Base-by-base conservation (phyloP, 2,329 filamentous ascomycete species). In the Fusarium protoensiforme region DNA sequence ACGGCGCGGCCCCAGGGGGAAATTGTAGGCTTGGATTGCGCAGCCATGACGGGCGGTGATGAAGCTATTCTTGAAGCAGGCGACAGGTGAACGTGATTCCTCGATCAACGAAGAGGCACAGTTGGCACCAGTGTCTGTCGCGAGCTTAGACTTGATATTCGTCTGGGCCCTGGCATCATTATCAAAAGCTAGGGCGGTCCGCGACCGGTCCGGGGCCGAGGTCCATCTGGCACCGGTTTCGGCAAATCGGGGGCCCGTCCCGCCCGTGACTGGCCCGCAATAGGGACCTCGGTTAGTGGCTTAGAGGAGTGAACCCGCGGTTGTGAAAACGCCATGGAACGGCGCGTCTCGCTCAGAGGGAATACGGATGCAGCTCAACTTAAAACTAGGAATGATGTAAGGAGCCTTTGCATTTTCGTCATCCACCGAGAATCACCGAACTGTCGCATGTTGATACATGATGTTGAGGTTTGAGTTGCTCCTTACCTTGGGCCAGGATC, bases 1-100 rank as follows among this genome's bases (percentile, higher is more conserved):
- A 98, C 91, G 63, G 96, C 96, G 80, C 92, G 92, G 63, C 95
- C 96, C 96, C 96, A 98, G 63, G 96, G 94, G 46, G 96, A 95
- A 68, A 98, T 90, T 75, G 87, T 86, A 72, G 91, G 87, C 83
- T 95, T 96, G 41, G 89, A 90, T 78, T 88, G 88, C 61, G 81
- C 86, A 66, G 84, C 83, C 89, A 90, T 90, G 68, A 61, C 56
- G 59, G 56, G 63, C 11, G n/a, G 24, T 31, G n/a, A 66, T 54
- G 14, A 53, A 24, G 22, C 11, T 20, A 22, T 24, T 22, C 20
- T 43, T 16, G 20, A 43, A n/a, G 36, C 36, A 31, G 33, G 41
- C 18, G 35, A 29, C 27, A 31, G 59, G 41, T 35, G 39, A 33
- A 29, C 35, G 22, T 31, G 63, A 22, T 59, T 62, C 29, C 38